Percentiles rank a stretch among this genome's conserved stretches.
These are phyloP conservation scores for Rhinocladiella similis DNA, from an alignment of 2,329 filamentous ascomycete genomes.

Conservation along the genomic window DNA sequence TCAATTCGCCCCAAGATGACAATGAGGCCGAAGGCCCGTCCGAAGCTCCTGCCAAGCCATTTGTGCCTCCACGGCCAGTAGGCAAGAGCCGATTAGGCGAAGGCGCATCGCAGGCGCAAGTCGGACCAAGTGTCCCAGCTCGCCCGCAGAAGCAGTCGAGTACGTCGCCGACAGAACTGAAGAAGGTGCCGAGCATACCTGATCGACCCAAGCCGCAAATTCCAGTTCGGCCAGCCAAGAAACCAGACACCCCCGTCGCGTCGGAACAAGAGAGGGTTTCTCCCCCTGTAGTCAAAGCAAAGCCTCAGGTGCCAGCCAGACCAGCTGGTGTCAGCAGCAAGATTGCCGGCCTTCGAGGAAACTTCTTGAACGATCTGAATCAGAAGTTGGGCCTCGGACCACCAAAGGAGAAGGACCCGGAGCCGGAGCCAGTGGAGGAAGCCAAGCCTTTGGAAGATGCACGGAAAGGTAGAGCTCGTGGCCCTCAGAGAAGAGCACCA, in stretches of 20 bases:
- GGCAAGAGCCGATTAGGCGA: slow-evolving; percentile 29
- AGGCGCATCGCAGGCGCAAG: slow-evolving; percentile 23
- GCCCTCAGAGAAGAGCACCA: slow-evolving; percentile 74
- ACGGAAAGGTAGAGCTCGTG: slow-evolving; percentile 84
- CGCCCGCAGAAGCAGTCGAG: slow-evolving; percentile 31
- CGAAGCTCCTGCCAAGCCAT: slow-evolving; percentile 32
- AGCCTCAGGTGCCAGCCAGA: slow-evolving; percentile 77
- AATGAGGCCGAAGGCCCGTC: slow-evolving; percentile 45
- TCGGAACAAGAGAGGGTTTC: slow-evolving; percentile 35
- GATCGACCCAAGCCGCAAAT: slow-evolving; percentile 66
- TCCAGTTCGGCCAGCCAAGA: slow-evolving; percentile 65
- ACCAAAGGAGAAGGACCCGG: slow-evolving; percentile 68
- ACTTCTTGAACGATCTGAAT: slow-evolving; percentile 91
- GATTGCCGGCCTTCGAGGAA: slow-evolving; percentile 85
- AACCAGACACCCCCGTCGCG: slow-evolving; percentile 42
- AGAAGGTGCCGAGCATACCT: slow-evolving; percentile 54
- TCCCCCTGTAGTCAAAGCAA: slow-evolving; percentile 62
- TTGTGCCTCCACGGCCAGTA: slow-evolving; percentile 32
- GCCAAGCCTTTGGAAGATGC: slow-evolving; percentile 84
- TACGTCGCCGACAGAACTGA: slow-evolving; percentile 47
- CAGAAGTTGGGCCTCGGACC: slow-evolving; percentile 84
- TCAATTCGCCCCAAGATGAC: slow-evolving; percentile 55
- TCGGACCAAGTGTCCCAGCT: slow-evolving; percentile 32
- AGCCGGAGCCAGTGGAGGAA: slow-evolving; percentile 52
- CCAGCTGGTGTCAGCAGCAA: slow-evolving; percentile 71